Evolutionary conservation across 208 protist genomes (phyloP).

Genomic region (Trypanosoma avium): DNA sequence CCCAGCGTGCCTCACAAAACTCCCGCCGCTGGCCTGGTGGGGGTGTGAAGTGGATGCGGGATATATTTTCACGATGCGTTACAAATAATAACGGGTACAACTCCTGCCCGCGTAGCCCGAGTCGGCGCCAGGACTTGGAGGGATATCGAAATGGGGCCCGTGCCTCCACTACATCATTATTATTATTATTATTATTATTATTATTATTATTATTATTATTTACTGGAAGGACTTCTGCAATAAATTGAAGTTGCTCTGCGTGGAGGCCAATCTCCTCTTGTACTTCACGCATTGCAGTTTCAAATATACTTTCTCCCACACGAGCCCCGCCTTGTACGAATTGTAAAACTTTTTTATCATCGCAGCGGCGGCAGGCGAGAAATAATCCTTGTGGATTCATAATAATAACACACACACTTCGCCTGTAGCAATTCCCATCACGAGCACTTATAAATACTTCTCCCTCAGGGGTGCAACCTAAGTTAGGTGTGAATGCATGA

Average conservation of each 20-base stretch:
- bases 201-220: neutral
- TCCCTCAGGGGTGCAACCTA: constrained; percentile 11
- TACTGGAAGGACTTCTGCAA: constrained; percentile 31
- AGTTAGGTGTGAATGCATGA: neutral
- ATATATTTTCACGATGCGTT: constrained; percentile 14
- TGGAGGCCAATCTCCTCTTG: constrained; percentile 50
- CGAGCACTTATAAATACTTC: constrained; percentile 5
- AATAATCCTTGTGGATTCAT: constrained; percentile 36
- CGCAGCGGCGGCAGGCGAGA: constrained; percentile 33
- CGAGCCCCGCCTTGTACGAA: constrained; percentile 47
- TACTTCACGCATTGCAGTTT: constrained; percentile 40
- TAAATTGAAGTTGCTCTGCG: constrained; percentile 13
- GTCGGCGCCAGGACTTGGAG: constrained; percentile 43
- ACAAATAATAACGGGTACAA: constrained; percentile 50
- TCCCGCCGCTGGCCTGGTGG: constrained; percentile 12
- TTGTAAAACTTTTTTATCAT: constrained; percentile 31
- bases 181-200: neutral
- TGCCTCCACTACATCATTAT: constrained; percentile 1
- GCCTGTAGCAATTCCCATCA: constrained; percentile 16
- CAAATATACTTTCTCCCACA: constrained; percentile 20
- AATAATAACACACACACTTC: constrained; percentile 47
- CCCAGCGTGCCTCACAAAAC: constrained; percentile 37
- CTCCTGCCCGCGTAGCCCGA: constrained; percentile 42
- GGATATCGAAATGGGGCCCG: constrained; percentile 42
- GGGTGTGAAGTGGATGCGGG: constrained; percentile 6